These are phyloP conservation scores for Punica granatum DNA, from an alignment of 345 rosid species.

Conservation along the genomic window DNA sequence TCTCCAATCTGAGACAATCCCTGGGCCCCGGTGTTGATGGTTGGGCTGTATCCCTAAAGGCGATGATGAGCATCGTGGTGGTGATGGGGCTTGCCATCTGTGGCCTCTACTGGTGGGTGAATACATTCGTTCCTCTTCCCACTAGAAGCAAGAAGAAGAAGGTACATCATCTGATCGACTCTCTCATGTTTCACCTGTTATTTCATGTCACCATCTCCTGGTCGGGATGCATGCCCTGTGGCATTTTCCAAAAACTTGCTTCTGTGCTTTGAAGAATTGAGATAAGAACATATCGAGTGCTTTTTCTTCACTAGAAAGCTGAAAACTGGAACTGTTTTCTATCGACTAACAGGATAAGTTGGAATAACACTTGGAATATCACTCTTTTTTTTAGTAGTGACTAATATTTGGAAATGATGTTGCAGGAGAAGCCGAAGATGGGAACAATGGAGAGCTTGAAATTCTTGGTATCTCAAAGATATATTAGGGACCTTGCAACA, in stretches of 20 bases:
- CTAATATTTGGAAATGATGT: not conserved
- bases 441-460: constrained; percentile 96
- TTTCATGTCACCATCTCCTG: not conserved
- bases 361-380: not conserved
- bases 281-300: not conserved
- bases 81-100: constrained; percentile 79
- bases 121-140: constrained; percentile 63
- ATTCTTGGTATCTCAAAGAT: constrained; percentile 81
- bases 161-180: constrained; percentile 28
- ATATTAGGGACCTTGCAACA: constrained; percentile 90
- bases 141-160: constrained; percentile 95
- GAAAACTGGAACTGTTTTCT: not conserved
- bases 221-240: not conserved
- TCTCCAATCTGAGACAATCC: constrained; percentile 73
- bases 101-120: constrained; percentile 93
- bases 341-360: not conserved
- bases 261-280: not conserved
- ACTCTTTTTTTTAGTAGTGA: not conserved
- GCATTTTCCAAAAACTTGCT: not conserved
- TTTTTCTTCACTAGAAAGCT: not conserved
- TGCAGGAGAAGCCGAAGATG: constrained; percentile 86
- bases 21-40: constrained; percentile 99
- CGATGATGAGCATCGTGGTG: constrained; percentile 95
- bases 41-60: constrained; percentile 93
- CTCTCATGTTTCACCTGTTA: not conserved